Evolutionary conservation across 345 rosid species (phyloP).

Genomic region (Erysimum cheiranthoides): DNA sequence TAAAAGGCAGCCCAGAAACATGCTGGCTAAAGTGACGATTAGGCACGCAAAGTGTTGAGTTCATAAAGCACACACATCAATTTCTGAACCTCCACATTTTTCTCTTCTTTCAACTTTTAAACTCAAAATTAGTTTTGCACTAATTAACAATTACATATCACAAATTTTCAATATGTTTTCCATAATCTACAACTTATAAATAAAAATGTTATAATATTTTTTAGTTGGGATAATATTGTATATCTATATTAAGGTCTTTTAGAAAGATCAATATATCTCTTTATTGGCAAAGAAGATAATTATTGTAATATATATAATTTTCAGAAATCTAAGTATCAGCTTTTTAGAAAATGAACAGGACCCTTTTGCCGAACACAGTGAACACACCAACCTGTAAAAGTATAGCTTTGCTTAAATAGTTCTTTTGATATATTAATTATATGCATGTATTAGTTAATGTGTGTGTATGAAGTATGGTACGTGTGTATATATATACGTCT

Average conservation of each 20-base stretch:
- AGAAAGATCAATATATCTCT: background rate
- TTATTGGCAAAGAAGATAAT: conserved; percentile 6
- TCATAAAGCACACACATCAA: conserved; percentile 36
- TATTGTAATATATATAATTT: conserved; percentile 1
- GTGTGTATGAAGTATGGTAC: conserved; percentile 1
- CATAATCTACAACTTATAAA: background rate
- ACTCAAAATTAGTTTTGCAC: conserved; percentile 19
- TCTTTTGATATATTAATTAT: conserved; percentile 13
- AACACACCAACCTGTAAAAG: conserved; percentile 47
- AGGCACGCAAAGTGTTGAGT: conserved; percentile 26
- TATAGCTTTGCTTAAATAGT: conserved; percentile 37
- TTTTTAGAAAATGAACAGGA: conserved; percentile 41
- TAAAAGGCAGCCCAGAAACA: conserved; percentile 41
- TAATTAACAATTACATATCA: conserved; percentile 4
- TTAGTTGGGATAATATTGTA: background rate
- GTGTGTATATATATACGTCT: background rate
- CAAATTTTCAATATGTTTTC: background rate
- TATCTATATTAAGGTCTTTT: background rate
- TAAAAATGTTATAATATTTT: background rate
- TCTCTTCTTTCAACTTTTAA: conserved; percentile 20
- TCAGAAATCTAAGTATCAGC: conserved; percentile 25
- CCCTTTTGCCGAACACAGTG: conserved; percentile 36
- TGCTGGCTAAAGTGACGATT: conserved; percentile 47
- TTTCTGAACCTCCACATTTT: conserved; percentile 32
- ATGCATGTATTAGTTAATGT: conserved; percentile 27